Evolutionary conservation across 2,329 filamentous ascomycete species (phyloP).

Genomic region (Ilyonectria sp.): DNA sequence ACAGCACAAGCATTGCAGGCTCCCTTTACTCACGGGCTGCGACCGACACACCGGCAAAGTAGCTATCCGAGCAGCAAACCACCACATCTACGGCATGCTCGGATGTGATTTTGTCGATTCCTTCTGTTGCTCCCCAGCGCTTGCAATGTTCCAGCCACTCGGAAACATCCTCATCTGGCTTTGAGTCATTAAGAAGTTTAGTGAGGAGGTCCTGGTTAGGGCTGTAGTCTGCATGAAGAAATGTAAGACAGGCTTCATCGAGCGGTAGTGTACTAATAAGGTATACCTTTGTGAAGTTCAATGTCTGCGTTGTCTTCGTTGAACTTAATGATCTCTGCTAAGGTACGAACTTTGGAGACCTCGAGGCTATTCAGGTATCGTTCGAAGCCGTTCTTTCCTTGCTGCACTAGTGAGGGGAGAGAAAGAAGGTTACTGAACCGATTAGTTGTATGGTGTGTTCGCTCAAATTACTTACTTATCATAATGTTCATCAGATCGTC

Average conservation of each 20-base stretch:
- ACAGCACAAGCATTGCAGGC: not conserved
- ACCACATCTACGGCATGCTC: too few species aligned
- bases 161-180: not conserved
- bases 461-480: not conserved
- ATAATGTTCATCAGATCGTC: not conserved
- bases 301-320: not conserved
- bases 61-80: too few species aligned
- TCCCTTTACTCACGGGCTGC: not conserved
- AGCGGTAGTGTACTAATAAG: not conserved
- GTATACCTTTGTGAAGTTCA: not conserved
- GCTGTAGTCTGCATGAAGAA: not conserved
- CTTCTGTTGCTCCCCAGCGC: not conserved
- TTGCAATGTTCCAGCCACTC: not conserved
- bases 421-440: not conserved
- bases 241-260: not conserved
- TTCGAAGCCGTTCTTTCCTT: not conserved
- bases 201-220: not conserved
- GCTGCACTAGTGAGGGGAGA: not conserved
- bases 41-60: not conserved
- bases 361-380: not conserved
- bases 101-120: not conserved
- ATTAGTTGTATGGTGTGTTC: not conserved
- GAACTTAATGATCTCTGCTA: not conserved
- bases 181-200: not conserved
- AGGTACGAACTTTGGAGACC: not conserved